Conservation (phyloP, 2,329 filamentous ascomycete species). For the Apiospora hydei region DNA sequence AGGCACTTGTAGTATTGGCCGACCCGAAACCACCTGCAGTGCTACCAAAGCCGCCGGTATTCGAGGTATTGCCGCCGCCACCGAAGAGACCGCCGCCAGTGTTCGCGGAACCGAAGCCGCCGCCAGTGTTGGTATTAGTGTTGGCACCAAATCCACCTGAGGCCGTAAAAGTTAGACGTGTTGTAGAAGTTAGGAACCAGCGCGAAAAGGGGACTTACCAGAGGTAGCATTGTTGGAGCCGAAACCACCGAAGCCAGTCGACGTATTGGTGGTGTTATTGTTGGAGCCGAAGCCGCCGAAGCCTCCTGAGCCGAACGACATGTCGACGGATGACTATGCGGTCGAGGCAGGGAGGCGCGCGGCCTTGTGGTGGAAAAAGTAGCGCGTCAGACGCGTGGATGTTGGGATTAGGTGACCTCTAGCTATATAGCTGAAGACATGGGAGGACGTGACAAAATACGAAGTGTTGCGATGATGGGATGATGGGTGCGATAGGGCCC, state of each 20-base stretch:
- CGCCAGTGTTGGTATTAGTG: conserved; percentile 47
- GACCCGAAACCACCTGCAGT: conserved; percentile 41
- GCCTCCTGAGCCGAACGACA: conserved; percentile 46
- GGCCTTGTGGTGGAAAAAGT: conserved; percentile 13
- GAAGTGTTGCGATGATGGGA: conserved; percentile 4
- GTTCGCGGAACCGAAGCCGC: conserved; percentile 55
- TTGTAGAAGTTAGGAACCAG: background rate
- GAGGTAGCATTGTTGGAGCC: conserved; percentile 45
- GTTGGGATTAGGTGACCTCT: conserved; percentile 22
- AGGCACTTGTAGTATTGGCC: conserved; percentile 40
- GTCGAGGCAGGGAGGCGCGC: conserved; percentile 18
- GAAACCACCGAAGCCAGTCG: conserved; percentile 44
- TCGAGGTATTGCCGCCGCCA: conserved; percentile 15
- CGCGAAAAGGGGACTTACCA: conserved; percentile 24
- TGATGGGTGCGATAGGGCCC: conserved; percentile 17
- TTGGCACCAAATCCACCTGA: conserved; percentile 41
- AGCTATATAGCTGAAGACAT: conserved; percentile 28
- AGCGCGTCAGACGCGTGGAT: conserved; percentile 30
- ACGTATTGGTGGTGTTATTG: conserved; percentile 39
- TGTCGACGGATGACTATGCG: conserved; percentile 22
- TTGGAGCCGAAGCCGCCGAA: conserved; percentile 55
- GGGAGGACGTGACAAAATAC: conserved; percentile 8
- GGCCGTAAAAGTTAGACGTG: background rate
- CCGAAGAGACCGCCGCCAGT: conserved; percentile 23
- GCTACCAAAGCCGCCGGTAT: conserved; percentile 56